Conservation (phyloP, 345 rosid species). For the Aquilaria sinensis region DNA sequence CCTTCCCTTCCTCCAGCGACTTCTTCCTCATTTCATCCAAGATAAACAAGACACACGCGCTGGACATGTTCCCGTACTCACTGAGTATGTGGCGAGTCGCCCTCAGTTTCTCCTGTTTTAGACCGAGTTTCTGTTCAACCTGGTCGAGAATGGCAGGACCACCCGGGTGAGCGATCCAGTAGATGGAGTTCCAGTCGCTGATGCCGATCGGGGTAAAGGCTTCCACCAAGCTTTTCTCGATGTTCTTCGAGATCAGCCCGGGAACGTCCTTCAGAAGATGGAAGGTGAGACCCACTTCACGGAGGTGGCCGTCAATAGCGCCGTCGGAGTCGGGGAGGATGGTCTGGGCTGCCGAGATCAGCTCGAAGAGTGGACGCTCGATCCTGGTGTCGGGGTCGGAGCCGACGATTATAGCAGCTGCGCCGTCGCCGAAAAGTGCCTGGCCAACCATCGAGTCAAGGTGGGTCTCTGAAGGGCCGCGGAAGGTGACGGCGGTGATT, state of each 20-base stretch:
- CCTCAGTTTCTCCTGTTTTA: slow-evolving; percentile 27
- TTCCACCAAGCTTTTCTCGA: slow-evolving; percentile 15
- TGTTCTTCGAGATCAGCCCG: slow-evolving; percentile 8
- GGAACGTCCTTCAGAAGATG: slow-evolving; percentile 13
- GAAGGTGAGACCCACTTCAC: slow-evolving; percentile 10
- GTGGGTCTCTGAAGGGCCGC: slow-evolving; percentile 32
- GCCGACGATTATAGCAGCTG: slow-evolving; percentile 34
- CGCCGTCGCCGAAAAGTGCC: slow-evolving; percentile 18
- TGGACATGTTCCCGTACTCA: slow-evolving; percentile 40
- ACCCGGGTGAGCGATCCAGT: slow-evolving; percentile 42
- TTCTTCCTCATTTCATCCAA: slow-evolving; percentile 40
- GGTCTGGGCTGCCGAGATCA: slow-evolving; percentile 28
- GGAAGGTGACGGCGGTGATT: slow-evolving; percentile 30
- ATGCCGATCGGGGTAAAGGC: slow-evolving; percentile 33
- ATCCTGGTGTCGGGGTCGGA: slow-evolving; percentile 21
- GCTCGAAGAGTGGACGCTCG: slow-evolving; percentile 34
- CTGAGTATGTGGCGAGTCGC: slow-evolving; percentile 26
- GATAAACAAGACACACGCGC: slow-evolving; percentile 35
- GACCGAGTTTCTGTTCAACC: slow-evolving; percentile 25
- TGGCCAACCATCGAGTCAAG: slow-evolving; percentile 37
- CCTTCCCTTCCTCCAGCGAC: slow-evolving; percentile 20
- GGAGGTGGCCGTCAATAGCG: slow-evolving; percentile 31
- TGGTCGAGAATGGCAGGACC: slow-evolving; percentile 39
- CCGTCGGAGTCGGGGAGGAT: slow-evolving; percentile 36
- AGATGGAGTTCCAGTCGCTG: slow-evolving; percentile 41